Evolutionary conservation across 345 rosid species (phyloP).

Genomic region (Hibiscus trionum): DNA sequence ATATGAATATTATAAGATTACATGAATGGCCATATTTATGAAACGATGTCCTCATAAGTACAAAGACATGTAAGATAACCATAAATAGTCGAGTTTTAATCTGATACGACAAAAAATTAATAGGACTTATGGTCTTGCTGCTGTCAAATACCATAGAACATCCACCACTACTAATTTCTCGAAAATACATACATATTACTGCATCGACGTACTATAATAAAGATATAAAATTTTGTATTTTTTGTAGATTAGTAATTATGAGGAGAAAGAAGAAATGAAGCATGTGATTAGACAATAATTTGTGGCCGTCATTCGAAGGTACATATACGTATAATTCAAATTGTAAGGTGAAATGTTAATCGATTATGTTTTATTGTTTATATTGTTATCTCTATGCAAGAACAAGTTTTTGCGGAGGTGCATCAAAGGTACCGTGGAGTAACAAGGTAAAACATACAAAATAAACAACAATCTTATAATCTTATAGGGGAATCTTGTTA

Average conservation of each 20-base stretch:
- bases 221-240: neutral
- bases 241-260: slow-evolving; percentile 75
- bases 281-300: slow-evolving; percentile 95
- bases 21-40: no score
- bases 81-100: no score
- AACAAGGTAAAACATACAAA: slow-evolving; percentile 45
- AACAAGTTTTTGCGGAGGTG: slow-evolving; percentile 98
- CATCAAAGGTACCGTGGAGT: slow-evolving; percentile 97
- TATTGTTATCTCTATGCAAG: slow-evolving; percentile 39
- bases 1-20: no score
- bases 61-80: no score
- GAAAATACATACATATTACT: neutral
- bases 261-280: slow-evolving; percentile 96
- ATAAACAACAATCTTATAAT: neutral
- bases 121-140: no score
- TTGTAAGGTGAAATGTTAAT: neutral
- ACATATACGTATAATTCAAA: neutral
- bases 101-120: no score
- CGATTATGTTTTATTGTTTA: neutral
- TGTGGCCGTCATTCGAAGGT: slow-evolving; percentile 95
- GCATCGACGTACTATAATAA: no score
- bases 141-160: no score
- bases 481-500: no score
- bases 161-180: no score
- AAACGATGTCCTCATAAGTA: no score